Evolutionary conservation across 331 rosid species (phyloP).

Genomic region (Malus hybrid): DNA sequence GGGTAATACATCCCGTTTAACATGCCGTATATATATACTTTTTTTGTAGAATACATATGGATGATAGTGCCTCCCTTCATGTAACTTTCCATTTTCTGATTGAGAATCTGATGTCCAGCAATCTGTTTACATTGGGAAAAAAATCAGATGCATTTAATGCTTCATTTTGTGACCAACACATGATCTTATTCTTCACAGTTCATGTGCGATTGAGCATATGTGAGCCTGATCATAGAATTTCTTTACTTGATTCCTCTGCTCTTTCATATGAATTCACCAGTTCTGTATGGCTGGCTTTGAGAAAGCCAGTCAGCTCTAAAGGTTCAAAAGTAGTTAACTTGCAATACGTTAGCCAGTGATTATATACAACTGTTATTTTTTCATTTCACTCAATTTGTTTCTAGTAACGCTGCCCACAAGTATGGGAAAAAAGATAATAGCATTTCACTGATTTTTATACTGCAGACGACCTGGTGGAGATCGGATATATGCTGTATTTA

Average conservation of each 20-base stretch:
- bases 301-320: background rate
- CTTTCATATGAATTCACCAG: background rate
- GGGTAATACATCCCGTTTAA: conserved; percentile 21
- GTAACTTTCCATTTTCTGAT: background rate
- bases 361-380: too few species aligned
- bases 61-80: background rate
- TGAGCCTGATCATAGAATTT: background rate
- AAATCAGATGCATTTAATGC: background rate
- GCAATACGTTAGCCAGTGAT: background rate
- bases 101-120: background rate
- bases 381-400: background rate
- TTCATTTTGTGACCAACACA: background rate
- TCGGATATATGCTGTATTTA: conserved; percentile 63
- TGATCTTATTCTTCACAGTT: background rate
- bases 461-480: conserved; percentile 89
- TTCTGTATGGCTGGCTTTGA: background rate
- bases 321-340: background rate
- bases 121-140: background rate
- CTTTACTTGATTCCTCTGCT: background rate
- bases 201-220: background rate
- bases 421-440: background rate
- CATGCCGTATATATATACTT: background rate
- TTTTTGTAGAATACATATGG: background rate
- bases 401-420: background rate
- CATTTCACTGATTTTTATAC: background rate